These are phyloP conservation scores for Metschnikowia matae DNA, from an alignment of 805 yeast species.

Conservation along the genomic window DNA sequence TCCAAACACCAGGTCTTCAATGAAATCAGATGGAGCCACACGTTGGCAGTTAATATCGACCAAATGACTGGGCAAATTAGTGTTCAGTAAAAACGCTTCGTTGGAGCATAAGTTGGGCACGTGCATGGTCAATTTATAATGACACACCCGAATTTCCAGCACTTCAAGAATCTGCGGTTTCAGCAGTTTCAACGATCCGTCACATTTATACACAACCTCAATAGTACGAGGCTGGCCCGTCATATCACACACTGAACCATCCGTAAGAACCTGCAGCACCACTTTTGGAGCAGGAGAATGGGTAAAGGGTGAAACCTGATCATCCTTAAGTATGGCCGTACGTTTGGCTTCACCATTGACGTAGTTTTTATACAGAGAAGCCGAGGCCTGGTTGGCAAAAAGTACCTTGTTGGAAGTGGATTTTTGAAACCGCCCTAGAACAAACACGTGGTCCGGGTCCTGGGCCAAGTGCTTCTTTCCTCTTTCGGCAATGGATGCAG, in stretches of 20 bases:
- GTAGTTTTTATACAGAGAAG: conserved; percentile 9
- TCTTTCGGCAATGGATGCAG: conserved; percentile 16
- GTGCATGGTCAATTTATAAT: conserved; percentile 48
- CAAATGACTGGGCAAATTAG: conserved; percentile 20
- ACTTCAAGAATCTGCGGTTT: conserved; percentile 34
- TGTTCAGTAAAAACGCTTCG: conserved; percentile 30
- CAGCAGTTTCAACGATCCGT: conserved; percentile 21
- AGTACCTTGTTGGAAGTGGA: conserved; percentile 8
- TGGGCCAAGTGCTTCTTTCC: conserved; percentile 26
- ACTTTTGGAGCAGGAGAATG: conserved; percentile 24
- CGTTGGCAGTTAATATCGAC: conserved; percentile 29
- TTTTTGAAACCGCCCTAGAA: conserved; percentile 31
- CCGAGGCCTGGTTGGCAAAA: conserved; percentile 20
- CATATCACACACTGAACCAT: conserved; percentile 59
- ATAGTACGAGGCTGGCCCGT: conserved; percentile 49
- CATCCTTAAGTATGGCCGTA: conserved; percentile 18
- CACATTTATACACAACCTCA: conserved; percentile 57
- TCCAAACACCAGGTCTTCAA: too few relatives aligned
- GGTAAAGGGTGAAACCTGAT: conserved; percentile 14
- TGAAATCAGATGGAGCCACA: conserved; percentile 1
- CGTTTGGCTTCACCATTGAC: conserved; percentile 26
- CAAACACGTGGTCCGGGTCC: conserved; percentile 30
- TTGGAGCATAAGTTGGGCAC: conserved; percentile 48
- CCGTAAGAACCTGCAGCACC: conserved; percentile 33
- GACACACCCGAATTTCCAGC: conserved; percentile 54